Conservation (phyloP, 495 filamentous ascomycete species). For the Bryoglossum gracile region DNA sequence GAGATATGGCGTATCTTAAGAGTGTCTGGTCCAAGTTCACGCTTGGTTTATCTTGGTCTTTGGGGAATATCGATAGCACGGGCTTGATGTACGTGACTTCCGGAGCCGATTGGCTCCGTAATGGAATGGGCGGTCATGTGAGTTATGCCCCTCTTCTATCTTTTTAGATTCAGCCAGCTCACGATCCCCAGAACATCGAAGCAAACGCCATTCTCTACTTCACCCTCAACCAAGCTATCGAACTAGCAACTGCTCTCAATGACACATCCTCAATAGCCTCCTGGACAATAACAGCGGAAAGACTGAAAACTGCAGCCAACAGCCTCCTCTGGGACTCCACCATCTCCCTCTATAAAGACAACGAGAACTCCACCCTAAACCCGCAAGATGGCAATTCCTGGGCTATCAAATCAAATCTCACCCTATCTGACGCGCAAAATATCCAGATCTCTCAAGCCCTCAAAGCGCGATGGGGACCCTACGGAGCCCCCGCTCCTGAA, state of each 20-base stretch:
- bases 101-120: slow-evolving; percentile 40
- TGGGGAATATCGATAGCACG: slow-evolving; percentile 39
- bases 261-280: slow-evolving; percentile 24
- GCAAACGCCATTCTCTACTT: slow-evolving; percentile 38
- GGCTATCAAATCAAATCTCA: slow-evolving; percentile 28
- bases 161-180: neutral
- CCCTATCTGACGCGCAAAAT: neutral
- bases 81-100: slow-evolving; percentile 49
- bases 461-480: slow-evolving; percentile 48
- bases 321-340: slow-evolving; percentile 42
- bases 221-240: slow-evolving; percentile 27
- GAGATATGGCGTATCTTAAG: slow-evolving; percentile 42
- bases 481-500: slow-evolving; percentile 52
- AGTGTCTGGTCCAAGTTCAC: slow-evolving; percentile 43
- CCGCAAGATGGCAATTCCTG: slow-evolving; percentile 20
- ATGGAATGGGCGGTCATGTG: slow-evolving; percentile 11
- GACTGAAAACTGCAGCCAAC: slow-evolving; percentile 39
- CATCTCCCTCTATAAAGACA: slow-evolving; percentile 48
- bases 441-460: slow-evolving; percentile 35
- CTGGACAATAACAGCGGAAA: slow-evolving; percentile 35
- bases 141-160: no score
- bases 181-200: neutral
- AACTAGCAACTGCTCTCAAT: slow-evolving; percentile 1
- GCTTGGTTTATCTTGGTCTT: slow-evolving; percentile 46
- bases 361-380: slow-evolving; percentile 40